Conservation (phyloP, 2,329 filamentous ascomycete species). For the Conoideocrella luteorostrata region DNA sequence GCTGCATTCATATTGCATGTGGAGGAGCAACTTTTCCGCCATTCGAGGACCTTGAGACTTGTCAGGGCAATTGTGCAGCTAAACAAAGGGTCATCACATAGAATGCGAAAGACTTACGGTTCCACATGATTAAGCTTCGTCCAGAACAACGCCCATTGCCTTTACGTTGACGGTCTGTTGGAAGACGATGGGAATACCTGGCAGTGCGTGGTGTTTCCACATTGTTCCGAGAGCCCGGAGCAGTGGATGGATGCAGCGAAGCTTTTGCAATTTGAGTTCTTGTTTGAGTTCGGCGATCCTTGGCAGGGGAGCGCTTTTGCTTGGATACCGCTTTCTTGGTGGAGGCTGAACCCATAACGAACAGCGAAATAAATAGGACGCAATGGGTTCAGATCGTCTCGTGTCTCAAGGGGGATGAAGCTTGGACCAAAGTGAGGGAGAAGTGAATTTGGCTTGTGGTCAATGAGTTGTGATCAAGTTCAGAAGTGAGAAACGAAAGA, state of each 20-base stretch:
- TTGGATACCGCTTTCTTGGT: constrained; percentile 12
- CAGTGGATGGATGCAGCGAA: constrained; percentile 2
- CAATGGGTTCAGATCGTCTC: too few species aligned
- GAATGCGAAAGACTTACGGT: constrained; percentile 25
- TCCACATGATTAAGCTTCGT: constrained; percentile 36
- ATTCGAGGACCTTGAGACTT: constrained; percentile 35
- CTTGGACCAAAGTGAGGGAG: background rate
- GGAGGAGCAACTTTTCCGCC: constrained; percentile 37
- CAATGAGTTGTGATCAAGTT: background rate
- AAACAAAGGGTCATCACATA: background rate
- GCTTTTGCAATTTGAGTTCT: constrained; percentile 9
- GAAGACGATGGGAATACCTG: constrained; percentile 18
- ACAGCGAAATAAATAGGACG: background rate
- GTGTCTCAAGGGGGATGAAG: background rate
- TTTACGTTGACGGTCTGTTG: constrained; percentile 18
- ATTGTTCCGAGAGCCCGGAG: constrained; percentile 7
- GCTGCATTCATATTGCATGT: constrained; percentile 33
- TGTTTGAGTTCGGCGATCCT: constrained; percentile 8
- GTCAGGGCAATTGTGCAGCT: background rate
- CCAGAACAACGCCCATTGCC: constrained; percentile 25
- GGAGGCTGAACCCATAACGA: constrained; percentile 9
- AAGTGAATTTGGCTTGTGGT: background rate
- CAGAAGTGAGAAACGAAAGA: background rate
- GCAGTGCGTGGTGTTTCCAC: constrained; percentile 11
- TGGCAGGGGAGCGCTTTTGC: constrained; percentile 11